These are phyloP conservation scores for Pharnaceum exiguum DNA, from an alignment of 148 eudicot genomes.

Conservation along the genomic window DNA sequence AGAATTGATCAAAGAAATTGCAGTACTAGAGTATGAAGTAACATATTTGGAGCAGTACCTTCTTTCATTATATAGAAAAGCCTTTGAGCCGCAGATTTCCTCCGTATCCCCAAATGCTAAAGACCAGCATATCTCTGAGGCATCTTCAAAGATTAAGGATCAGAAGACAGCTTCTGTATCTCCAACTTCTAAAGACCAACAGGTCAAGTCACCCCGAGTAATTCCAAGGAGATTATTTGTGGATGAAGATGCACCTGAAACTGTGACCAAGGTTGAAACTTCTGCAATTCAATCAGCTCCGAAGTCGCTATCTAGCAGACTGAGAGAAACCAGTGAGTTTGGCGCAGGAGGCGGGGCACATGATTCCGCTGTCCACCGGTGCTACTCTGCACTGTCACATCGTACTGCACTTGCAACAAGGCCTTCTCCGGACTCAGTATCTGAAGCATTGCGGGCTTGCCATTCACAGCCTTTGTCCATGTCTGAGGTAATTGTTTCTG, in stretches of 20 bases:
- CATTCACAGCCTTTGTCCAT: slow-evolving; percentile 92
- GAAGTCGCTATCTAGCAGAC: slow-evolving; percentile 23
- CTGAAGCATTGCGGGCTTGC: slow-evolving; percentile 66
- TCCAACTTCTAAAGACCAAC: slow-evolving; percentile 41
- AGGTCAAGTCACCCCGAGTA: slow-evolving; percentile 33
- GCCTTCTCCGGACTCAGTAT: slow-evolving; percentile 48
- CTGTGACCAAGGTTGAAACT: slow-evolving; percentile 26
- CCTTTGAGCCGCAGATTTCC: slow-evolving; percentile 78
- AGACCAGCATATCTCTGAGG: slow-evolving; percentile 22
- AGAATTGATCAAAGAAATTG: slow-evolving; percentile 83
- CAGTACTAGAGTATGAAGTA: slow-evolving; percentile 86
- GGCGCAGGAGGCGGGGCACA: slow-evolving; percentile 34
- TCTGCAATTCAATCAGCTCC: slow-evolving; percentile 21
- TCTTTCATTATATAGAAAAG: slow-evolving; percentile 80
- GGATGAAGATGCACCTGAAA: slow-evolving; percentile 42
- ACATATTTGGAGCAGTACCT: slow-evolving; percentile 87
- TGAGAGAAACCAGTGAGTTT: slow-evolving; percentile 23
- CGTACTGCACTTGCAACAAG: slow-evolving; percentile 33
- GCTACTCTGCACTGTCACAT: slow-evolving; percentile 77
- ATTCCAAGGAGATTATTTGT: slow-evolving; percentile 50
- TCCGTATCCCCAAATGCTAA: slow-evolving; percentile 46
- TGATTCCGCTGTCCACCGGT: slow-evolving; percentile 63
- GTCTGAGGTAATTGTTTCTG: slow-evolving; percentile 46
- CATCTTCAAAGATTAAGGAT: slow-evolving; percentile 46
- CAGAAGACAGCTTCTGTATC: slow-evolving; percentile 54